Base-by-base conservation (phyloP, 108 stramenopile species). In the Mediolabrus comicus region DNA sequence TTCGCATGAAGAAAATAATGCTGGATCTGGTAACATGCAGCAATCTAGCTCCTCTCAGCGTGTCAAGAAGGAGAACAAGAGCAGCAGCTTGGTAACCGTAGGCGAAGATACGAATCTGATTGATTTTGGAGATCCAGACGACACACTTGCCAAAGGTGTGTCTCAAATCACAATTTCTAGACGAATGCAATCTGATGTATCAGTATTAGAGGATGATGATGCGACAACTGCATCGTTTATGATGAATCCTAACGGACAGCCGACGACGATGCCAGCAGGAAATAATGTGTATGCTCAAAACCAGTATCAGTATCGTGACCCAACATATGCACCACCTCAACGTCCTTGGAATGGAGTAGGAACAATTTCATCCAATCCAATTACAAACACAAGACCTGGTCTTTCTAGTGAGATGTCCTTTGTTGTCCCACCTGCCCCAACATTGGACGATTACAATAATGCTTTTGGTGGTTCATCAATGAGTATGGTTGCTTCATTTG, bases 151-250 rank as follows among this genome's bases (percentile, higher is more conserved):
- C 7, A 25, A 62, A 24, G 59, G 30, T 19, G 46, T 54, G 52
- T 36, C 70, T 7, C 61, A 72, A 10, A 54, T 52, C 34, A 58
- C 41, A 39, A 34, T 71, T 30, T 55, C 65, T 14, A 22, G 33
- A 12, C 36, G 65, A 39, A 9, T 31, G 10, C 19, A n/a, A 6
- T 67, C 78, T 6, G 78, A 79, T 51, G 66, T 79, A 53, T 79
- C 78, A 7, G 71, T 72, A 13, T 61, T 79, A 52, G 72, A 41
- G 32, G 78, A 79, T 28, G 78, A 79, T 58, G 78, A 79, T 49
- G 55, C 31, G 11, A 79, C 78, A 24, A 72, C 67, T 32, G 71
- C 71, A 6, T 67, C 78, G 6, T 79, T 79, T 41, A 67, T 71
- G 77, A 32, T 62, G 60, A 71, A 35, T 12, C 57, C 68, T 11